phyloP scores from a whole-genome alignment of 306 rosid genomes.

The Sechiopsis laciniata region DNA sequence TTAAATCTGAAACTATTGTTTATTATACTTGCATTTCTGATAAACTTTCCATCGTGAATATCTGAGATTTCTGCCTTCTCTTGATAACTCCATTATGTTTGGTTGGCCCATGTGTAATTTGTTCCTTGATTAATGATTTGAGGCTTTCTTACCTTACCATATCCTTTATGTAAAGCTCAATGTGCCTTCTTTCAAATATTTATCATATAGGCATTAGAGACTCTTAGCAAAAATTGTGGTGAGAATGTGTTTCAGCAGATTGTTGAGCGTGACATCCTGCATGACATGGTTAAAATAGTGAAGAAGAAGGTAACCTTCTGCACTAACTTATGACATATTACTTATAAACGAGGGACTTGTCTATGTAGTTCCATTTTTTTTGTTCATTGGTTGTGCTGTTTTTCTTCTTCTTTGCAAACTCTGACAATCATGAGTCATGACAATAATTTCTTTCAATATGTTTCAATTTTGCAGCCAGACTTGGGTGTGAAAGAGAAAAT shows the following conservation, averaged over 20 bases:
- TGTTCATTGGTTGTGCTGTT: neutral
- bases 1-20: constrained; percentile 9
- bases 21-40: constrained; percentile 2
- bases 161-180: neutral
- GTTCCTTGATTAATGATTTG: constrained; percentile 4
- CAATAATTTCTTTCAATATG: constrained; percentile 36
- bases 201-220: constrained; percentile 72
- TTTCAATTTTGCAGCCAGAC: constrained; percentile 68
- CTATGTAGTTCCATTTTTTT: constrained; percentile 24
- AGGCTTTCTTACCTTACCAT: constrained; percentile 10
- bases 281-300: constrained; percentile 92
- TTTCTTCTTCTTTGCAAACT: constrained; percentile 6
- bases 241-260: constrained; percentile 80
- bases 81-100: neutral
- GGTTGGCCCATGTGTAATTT: neutral
- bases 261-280: constrained; percentile 79
- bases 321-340: neutral
- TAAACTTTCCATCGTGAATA: neutral
- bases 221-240: constrained; percentile 88
- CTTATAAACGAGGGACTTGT: constrained; percentile 14
- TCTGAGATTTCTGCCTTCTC: neutral
- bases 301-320: constrained; percentile 69
- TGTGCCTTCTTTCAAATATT: constrained; percentile 16
- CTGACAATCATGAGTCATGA: too few species aligned
- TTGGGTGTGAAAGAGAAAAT: constrained; percentile 89